Conservation (phyloP, 139 green algal genomes). For the Pseudopediastrum boryanum region DNA sequence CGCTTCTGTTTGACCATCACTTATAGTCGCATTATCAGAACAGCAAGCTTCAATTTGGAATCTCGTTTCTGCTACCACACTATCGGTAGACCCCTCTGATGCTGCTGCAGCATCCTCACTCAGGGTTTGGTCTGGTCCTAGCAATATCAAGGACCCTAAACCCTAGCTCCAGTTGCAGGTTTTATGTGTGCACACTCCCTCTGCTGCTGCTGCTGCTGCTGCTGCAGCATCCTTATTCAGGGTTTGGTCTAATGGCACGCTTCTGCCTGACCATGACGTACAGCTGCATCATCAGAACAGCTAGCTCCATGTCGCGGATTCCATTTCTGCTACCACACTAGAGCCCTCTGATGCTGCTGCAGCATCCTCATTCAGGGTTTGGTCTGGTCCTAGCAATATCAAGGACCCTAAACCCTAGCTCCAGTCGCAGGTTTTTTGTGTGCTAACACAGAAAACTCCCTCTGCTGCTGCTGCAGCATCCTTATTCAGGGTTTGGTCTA, state of each 20-base stretch:
- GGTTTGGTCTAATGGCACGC: constrained; percentile 78
- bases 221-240: constrained; percentile 73
- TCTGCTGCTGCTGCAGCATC: constrained; percentile 66
- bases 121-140: constrained; percentile 83
- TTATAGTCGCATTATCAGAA: constrained; percentile 60
- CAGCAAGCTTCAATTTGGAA: constrained; percentile 80
- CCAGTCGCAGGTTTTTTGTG: no score
- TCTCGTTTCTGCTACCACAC: no score
- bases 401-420: no score
- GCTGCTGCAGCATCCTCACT: constrained; percentile 73
- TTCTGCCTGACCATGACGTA: constrained; percentile 66
- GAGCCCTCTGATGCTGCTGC: no score
- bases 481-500: constrained; percentile 83
- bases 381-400: no score
- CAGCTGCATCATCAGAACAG: constrained; percentile 61
- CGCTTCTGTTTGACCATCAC: constrained; percentile 69
- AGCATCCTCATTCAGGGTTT: constrained; percentile 83
- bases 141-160: no score
- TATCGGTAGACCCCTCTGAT: no score
- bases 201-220: no score
- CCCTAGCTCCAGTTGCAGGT: no score
- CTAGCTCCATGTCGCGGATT: constrained; percentile 86
- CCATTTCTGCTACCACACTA: no score
- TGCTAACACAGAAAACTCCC: no score
- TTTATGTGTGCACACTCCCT: no score